Evolutionary conservation across 2,329 filamentous ascomycete species (phyloP), one percentile per base, ranked within the genome.

Genomic region (Fusarium sp.): DNA sequence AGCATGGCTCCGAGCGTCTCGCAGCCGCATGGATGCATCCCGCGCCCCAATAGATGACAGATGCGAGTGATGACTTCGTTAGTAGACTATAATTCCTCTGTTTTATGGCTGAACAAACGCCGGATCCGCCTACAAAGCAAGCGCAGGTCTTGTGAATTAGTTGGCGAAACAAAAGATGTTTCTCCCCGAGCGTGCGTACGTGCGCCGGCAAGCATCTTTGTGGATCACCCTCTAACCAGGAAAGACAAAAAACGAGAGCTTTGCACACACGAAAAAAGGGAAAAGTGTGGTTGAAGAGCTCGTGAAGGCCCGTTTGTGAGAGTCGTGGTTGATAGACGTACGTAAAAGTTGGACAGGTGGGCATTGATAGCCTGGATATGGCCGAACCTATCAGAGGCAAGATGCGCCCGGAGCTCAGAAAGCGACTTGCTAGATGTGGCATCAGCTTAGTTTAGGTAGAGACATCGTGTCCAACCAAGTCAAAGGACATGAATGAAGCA

Each of bases 301-400:
- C 33, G 70, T 74, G 61, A 72, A 74, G 52, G 71, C 62, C 62
- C 56, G 54, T 47, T 41, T 48, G 42, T 28, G 26, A 59, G 45
- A 45, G 47, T 57, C 31, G 41, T 51, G n/a, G 41, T 59, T 31
- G 45, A 66, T 54, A 41, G 48, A 66, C 47, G 51, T 66, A 73
- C 66, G 61, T 64, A 73, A 59, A 49, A 70, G 52, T 38, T 70
- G 54, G 45, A 31, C 49, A 62, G 54, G 66, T 66, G 61, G 70
- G 39, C 56, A 71, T 51, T 48, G 39, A 70, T 59, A 44, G 66
- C 61, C 33, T 74, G 51, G 70, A 58, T 68, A 59, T 35, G 62
- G 10, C 62, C 70, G 56, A 56, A 42, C 71, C 71, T 73, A 73
- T 74, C 70, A 73, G 47, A 55, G 31, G 44, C 48, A 28, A 71